Evolutionary conservation across 2,329 filamentous ascomycete species (phyloP), one percentile per base, ranked within the genome.

Genomic region (Parasarocladium wereldwijsianum): DNA sequence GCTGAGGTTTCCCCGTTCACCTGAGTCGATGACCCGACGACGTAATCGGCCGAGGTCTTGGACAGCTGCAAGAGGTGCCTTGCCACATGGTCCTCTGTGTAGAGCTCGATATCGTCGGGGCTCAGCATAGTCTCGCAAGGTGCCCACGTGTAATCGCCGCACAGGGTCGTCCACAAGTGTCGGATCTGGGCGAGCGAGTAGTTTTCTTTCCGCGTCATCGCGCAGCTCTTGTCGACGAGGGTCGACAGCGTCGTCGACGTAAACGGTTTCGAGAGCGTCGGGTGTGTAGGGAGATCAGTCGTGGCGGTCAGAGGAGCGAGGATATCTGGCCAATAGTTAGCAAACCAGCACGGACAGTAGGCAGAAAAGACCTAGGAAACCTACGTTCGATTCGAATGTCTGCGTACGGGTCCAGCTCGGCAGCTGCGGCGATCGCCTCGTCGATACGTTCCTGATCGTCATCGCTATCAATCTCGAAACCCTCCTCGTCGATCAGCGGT

Each of bases 141-240:
- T 25, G 66, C 63, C 72, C 73, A 77, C 10, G 70, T 72, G 37
- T 75, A 70, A 47, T 92, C 83, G 18, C 83, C 83, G 28, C 78
- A 72, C 7, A 90, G 62, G 38, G 70, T 70, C 18, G 76, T 79
- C 39, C 83, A 64, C 29, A 90, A 55, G 40, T 77, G 71, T 46
- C 83, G 83, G 26, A 83, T 74, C 42, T 70, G 73, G 69, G 76
- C 82, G 8, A 87, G 57, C 5, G 75, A 73, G 16, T 62, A 60
- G 37, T 79, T 79, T 47, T 90, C 83, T 45, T 78, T 77, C 34
- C 81, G 72, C 59, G 83, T 71, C 40, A 82, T 76, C 33, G 69
- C 64, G 39, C 71, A 67, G 32, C 73, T 76, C 51, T 86, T 75
- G 25, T 63, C 62, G 12, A 76, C 70, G 32, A 92, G 66, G 38